Conservation (phyloP, 805 yeast genomes). For the Sugiyamaella floridensis region DNA sequence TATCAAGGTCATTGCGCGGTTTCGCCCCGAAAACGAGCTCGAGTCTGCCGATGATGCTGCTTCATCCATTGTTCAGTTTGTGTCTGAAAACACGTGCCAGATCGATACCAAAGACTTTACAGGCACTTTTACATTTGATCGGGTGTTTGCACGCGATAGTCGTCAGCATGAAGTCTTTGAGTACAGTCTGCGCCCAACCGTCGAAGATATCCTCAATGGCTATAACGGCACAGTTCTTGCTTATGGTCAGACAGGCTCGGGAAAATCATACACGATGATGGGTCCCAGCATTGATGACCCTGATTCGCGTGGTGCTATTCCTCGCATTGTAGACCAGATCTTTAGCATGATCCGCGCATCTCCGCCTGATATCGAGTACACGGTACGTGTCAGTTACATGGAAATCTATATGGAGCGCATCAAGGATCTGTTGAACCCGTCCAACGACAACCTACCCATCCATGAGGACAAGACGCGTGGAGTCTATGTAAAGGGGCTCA, state of each 20-base stretch:
- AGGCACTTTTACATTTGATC: conserved; percentile 51
- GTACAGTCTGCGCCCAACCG: conserved; percentile 52
- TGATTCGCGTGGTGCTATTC: conserved; percentile 58
- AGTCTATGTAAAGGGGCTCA: conserved; percentile 63
- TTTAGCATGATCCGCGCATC: conserved; percentile 48
- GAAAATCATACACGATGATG: conserved; percentile 72
- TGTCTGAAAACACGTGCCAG: conserved; percentile 22
- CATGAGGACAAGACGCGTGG: conserved; percentile 63
- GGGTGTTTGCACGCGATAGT: conserved; percentile 47
- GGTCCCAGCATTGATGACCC: conserved; percentile 41
- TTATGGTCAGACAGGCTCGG: conserved; percentile 76
- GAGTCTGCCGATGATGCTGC: conserved; percentile 27
- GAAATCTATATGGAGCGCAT: conserved; percentile 78
- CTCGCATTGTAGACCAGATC: conserved; percentile 60
- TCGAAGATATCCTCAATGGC: conserved; percentile 66
- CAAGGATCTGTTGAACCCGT: conserved; percentile 55
- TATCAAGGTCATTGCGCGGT: conserved; percentile 65
- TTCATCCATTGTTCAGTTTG: conserved; percentile 23
- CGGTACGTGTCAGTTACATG: conserved; percentile 64
- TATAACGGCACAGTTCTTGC: conserved; percentile 72
- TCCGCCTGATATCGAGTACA: conserved; percentile 49
- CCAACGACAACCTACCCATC: conserved; percentile 39
- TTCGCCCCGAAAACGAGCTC: conserved; percentile 48
- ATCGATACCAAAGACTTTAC: conserved; percentile 24
- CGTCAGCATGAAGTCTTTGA: conserved; percentile 55